These are phyloP conservation scores for Colletotrichum abscissum DNA, from an alignment of 2,329 filamentous ascomycete genomes.

Conservation along the genomic window DNA sequence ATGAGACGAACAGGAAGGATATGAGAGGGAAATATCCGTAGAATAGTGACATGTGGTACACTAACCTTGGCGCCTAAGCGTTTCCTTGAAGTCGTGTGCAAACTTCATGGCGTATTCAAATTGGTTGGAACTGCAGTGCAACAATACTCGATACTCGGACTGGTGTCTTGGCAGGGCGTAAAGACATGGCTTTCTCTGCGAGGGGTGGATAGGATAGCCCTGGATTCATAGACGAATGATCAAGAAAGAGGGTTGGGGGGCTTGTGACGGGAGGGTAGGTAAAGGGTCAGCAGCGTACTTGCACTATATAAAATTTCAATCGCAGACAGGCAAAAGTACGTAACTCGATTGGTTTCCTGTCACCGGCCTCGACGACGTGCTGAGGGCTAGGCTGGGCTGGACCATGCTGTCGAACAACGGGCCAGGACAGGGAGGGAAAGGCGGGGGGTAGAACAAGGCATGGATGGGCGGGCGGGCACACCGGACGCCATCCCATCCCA, in stretches of 20 bases:
- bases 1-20: neutral
- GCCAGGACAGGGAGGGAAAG: neutral
- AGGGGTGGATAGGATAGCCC: neutral
- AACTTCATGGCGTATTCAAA: slow-evolving; percentile 78
- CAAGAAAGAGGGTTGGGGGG: neutral
- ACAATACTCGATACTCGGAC: neutral
- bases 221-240: neutral
- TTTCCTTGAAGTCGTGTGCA: slow-evolving; percentile 79
- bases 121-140: slow-evolving; percentile 6
- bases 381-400: neutral
- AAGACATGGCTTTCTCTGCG: slow-evolving; percentile 4
- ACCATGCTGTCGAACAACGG: neutral
- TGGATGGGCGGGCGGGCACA: neutral
- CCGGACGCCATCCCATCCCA: neutral
- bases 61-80: slow-evolving; percentile 70
- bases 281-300: neutral
- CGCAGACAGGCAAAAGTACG: neutral
- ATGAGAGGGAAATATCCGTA: neutral
- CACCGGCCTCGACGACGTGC: neutral
- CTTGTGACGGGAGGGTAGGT: neutral
- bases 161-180: slow-evolving; percentile 2
- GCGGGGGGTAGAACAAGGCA: neutral
- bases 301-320: slow-evolving; percentile 20
- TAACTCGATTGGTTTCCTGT: neutral
- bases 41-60: neutral